Evolutionary conservation across 2,329 filamentous ascomycete species (phyloP).

Genomic region (Fonsecaea pedrosoi): DNA sequence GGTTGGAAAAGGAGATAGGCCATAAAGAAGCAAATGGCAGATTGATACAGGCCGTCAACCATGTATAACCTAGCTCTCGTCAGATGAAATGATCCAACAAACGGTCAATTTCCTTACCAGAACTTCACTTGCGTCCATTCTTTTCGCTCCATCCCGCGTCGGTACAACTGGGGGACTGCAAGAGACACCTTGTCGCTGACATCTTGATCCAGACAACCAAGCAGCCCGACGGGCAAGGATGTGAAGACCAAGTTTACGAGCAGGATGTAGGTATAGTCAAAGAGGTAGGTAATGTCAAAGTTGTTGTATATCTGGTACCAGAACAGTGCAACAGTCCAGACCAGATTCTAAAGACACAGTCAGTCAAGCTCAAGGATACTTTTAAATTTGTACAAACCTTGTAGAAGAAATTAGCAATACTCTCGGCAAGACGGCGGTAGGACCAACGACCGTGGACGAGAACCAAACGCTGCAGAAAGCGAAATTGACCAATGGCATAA

Average conservation of each 20-base stretch:
- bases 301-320: conserved; percentile 97
- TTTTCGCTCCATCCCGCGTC: conserved; percentile 89
- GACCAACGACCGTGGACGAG: conserved; percentile 94
- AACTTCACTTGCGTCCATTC: conserved; percentile 98
- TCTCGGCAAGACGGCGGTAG: conserved; percentile 91
- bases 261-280: conserved; percentile 97
- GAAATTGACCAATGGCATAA: conserved; percentile 93
- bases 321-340: conserved; percentile 96
- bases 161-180: conserved; percentile 93
- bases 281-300: conserved; percentile 95
- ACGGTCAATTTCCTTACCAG: conserved; percentile 67
- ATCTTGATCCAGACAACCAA: conserved; percentile 97
- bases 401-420: conserved; percentile 99
- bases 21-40: conserved; percentile 90
- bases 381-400: conserved; percentile 63
- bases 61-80: conserved; percentile 76
- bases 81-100: conserved; percentile 12
- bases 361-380: conserved; percentile 13
- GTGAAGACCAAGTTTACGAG: conserved; percentile 98
- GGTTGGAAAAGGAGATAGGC: conserved; percentile 79
- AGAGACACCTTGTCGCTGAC: conserved; percentile 93
- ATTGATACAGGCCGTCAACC: conserved; percentile 93
- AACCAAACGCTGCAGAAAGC: conserved; percentile 82
- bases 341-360: conserved; percentile 72
- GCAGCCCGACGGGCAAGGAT: conserved; percentile 89